A percentile compares a stretch with the other conserved stretches of the same genome.
Conservation (phyloP, 768 basidiomycete species). For the Peribolospora kevripleyi region DNA sequence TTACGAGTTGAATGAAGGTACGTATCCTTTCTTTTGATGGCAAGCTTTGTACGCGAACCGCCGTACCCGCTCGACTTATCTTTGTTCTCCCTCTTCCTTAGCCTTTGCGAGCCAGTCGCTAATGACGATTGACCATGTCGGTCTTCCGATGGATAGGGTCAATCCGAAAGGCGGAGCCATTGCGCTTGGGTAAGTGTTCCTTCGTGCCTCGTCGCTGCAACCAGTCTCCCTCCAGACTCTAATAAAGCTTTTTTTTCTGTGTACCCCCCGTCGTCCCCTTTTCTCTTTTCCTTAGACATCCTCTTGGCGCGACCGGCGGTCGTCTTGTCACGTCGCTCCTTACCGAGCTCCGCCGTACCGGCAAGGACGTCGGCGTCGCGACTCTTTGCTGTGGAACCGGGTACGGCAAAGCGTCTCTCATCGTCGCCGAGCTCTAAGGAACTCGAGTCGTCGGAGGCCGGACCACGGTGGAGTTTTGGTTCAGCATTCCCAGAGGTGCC, state of each 20-base stretch:
- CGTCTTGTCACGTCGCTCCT: conserved; percentile 65
- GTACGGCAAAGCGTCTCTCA: conserved; percentile 25
- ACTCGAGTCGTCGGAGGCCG: too few species aligned
- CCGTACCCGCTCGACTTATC: too few species aligned
- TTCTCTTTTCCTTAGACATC: conserved; percentile 5
- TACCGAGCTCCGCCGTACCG: conserved; percentile 47
- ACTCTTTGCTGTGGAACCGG: conserved; percentile 80
- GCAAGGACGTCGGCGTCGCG: conserved; percentile 56
- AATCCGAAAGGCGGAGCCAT: conserved; percentile 25
- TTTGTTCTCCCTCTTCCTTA: not conserved
- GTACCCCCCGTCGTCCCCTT: not conserved
- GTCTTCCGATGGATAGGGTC: conserved; percentile 18
- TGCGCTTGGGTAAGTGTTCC: conserved; percentile 13
- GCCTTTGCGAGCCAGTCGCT: conserved; percentile 21
- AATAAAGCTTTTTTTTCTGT: not conserved
- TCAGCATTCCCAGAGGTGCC: too few species aligned
- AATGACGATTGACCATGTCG: conserved; percentile 21
- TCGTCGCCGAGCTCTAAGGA: not conserved
- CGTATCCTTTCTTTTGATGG: conserved; percentile 1
- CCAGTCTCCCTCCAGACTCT: not conserved
- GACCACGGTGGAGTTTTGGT: too few species aligned
- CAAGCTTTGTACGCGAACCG: too few species aligned
- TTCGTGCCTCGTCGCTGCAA: not conserved
- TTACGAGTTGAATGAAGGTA: conserved; percentile 18
- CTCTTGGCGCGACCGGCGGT: conserved; percentile 31